Evolutionary conservation across 2,329 filamentous ascomycete species (phyloP).

Genomic region (Knufia petricola): DNA sequence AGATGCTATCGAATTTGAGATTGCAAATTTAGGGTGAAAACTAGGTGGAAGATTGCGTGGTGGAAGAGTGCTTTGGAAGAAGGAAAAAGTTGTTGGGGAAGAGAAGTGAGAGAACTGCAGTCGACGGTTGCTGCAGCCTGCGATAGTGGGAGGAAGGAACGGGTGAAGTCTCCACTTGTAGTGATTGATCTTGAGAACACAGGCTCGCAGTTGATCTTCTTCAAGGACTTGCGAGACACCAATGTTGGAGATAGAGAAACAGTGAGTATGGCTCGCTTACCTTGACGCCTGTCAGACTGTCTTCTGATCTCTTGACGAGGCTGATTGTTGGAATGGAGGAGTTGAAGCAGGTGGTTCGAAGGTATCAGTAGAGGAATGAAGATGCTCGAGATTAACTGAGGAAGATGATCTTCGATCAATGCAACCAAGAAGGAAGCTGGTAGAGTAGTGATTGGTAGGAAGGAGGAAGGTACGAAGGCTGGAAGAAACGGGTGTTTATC

Average conservation of each 20-base stretch:
- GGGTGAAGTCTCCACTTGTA: background rate
- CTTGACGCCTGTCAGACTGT: background rate
- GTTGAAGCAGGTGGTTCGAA: background rate
- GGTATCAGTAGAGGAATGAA: background rate
- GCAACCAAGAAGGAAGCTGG: background rate
- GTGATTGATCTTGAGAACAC: background rate
- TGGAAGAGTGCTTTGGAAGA: background rate
- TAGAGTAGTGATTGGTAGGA: conserved; percentile 4
- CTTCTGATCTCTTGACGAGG: background rate
- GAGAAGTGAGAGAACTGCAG: background rate
- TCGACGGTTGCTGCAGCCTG: too few relatives aligned
- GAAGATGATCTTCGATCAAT: background rate
- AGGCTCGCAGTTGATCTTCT: too few relatives aligned
- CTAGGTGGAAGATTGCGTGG: background rate
- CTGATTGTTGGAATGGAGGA: too few relatives aligned
- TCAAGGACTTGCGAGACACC: background rate
- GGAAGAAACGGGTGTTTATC: background rate
- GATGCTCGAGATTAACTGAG: background rate
- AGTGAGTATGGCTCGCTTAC: background rate
- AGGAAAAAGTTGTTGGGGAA: background rate
- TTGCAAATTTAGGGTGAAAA: too few relatives aligned
- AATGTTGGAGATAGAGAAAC: background rate
- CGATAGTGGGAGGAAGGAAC: too few relatives aligned
- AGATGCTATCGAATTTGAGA: background rate
- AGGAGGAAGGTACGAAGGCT: background rate